Evolutionary conservation across 495 filamentous ascomycete genomes (phyloP).

Genomic region (Trichoderma asperelloides): DNA sequence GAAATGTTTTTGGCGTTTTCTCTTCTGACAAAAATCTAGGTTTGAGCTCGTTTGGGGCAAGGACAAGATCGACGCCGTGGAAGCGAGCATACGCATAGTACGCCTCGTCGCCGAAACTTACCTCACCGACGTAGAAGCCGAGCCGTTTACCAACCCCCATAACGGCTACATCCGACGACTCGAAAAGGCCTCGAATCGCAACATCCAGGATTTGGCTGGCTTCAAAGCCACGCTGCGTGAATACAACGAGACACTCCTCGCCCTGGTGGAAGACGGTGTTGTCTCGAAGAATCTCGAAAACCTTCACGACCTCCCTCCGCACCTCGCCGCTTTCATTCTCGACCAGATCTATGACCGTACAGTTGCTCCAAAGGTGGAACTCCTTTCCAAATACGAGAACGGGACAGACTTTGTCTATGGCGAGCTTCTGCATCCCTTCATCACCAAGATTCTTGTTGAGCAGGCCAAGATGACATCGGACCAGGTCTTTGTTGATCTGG

Average conservation of each 20-base stretch:
- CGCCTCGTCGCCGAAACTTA: conserved; percentile 65
- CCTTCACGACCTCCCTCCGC: conserved; percentile 54
- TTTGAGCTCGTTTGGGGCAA: conserved; percentile 71
- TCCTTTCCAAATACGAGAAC: conserved; percentile 72
- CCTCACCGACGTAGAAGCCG: conserved; percentile 54
- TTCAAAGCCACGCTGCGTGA: conserved; percentile 61
- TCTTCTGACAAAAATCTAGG: conserved; percentile 28
- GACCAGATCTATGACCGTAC: conserved; percentile 85
- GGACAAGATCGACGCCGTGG: conserved; percentile 75
- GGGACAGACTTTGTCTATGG: conserved; percentile 90
- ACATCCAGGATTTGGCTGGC: conserved; percentile 51
- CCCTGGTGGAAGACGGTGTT: conserved; percentile 51
- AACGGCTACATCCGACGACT: conserved; percentile 64
- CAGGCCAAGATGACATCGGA: conserved; percentile 67
- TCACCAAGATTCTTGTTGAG: conserved; percentile 64
- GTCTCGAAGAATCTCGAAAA: conserved; percentile 59
- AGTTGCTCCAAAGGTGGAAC: conserved; percentile 78
- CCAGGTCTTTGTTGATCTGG: conserved; percentile 86
- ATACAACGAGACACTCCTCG: conserved; percentile 63
- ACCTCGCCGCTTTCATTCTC: conserved; percentile 71
- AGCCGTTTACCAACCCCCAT: conserved; percentile 61
- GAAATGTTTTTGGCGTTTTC: background rate
- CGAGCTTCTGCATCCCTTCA: conserved; percentile 78
- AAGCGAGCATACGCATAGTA: conserved; percentile 76
- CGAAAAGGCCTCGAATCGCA: conserved; percentile 54